Conservation (phyloP, 176 grass and related monocot species). For the Microstegium vimineum region DNA sequence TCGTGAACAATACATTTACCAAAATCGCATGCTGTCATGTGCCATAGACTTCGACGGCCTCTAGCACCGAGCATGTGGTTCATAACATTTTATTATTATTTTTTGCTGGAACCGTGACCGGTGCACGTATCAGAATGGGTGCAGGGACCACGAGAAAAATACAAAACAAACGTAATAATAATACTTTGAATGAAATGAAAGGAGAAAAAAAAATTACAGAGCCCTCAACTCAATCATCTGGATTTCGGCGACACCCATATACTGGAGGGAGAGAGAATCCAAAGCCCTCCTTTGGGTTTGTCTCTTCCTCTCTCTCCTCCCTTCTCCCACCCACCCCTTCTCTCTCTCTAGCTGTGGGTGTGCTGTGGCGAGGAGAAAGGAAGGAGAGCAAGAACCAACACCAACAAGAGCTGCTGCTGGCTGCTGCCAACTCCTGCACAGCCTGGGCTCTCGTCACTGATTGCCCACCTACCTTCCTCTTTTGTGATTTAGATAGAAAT, state of each 20-base stretch:
- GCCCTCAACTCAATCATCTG: conserved; percentile 52
- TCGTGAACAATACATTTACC: neutral
- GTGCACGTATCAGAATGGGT: conserved; percentile 14
- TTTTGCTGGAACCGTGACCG: neutral
- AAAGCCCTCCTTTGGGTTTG: conserved; percentile 69
- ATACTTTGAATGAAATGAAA: neutral
- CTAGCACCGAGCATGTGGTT: neutral
- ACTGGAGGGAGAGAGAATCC: conserved; percentile 72
- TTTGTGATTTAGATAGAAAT: conserved; percentile 36
- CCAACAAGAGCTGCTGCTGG: conserved; percentile 46
- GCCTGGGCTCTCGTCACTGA: conserved; percentile 51
- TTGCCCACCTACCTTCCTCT: conserved; percentile 51
- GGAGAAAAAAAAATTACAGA: conserved; percentile 29
- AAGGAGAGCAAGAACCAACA: conserved; percentile 41
- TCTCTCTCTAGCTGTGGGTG: conserved; percentile 35
- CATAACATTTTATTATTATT: neutral
- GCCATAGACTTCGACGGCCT: neutral
- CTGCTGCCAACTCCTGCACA: conserved; percentile 44
- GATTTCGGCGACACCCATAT: conserved; percentile 60
- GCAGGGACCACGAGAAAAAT: neutral
- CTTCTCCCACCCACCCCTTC: conserved; percentile 40
- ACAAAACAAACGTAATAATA: conserved; percentile 9
- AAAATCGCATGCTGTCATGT: neutral
- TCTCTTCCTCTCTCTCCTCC: conserved; percentile 54
- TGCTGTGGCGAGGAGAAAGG: conserved; percentile 30